Base-by-base conservation (phyloP, 78 protist species). In the Guillardia theta region DNA sequence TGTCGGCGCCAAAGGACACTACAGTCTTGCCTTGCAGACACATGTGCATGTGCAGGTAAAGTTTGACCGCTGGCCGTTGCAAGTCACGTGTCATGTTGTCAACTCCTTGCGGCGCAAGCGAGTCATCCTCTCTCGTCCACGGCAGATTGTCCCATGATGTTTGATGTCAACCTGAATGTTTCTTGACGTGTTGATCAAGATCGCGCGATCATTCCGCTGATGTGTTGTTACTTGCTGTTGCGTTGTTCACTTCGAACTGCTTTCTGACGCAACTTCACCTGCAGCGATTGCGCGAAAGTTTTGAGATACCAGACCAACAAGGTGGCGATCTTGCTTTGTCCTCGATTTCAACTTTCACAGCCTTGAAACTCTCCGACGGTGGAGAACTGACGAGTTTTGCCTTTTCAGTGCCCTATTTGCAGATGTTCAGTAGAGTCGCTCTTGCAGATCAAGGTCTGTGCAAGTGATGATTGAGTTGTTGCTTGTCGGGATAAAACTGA, bases 1-100 rank as follows among this genome's bases (percentile, higher is more conserved):
- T 96, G 93, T 58, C 96, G 36, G 95, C 88, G 4, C 92, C 94
- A 33, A 19, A 77, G 53, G 97, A 97, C 54, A 95, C 97, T 22
- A 80, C 96, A 0, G 96, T 97, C 45, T 92, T 97, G 47, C 98
- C 98, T 44, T 97, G 98, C 92, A 93, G 98, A 12, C 98, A 97
- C 93, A 94, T 96, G 96, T 97, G 98, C 95, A 78, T 97, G 95
- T 97, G 98, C 93, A 64, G 80, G 80, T 64, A 21, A 64, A 19
- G 21, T 36, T 64, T 19, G 62, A 12, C 18, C 62, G 33, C 18
- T 12, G 33, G 62, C 62, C 18, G 18, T 53, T 18, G 62, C 62
- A 53, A 12, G 12, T 53, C 62, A 18, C 18, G 62, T 53, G 33
- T 53, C 62, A 53, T 53, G 62, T 18, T 53, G 33, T 53, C 18